phyloP scores from a whole-genome alignment of 2,329 filamentous ascomycete species.

The Apiospora rasikravindrae region DNA sequence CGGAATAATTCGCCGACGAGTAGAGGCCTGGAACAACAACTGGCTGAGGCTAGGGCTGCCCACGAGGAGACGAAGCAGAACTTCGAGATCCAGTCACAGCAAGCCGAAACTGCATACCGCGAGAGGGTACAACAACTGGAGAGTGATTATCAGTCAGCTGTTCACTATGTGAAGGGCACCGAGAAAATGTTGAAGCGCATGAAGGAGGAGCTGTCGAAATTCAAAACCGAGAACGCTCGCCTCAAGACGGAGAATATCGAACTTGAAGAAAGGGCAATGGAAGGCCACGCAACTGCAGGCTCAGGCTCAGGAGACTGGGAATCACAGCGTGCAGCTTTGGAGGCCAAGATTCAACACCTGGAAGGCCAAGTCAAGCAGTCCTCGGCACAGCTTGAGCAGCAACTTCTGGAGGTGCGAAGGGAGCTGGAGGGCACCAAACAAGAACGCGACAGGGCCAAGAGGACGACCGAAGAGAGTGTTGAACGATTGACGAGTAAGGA shows the following conservation, averaged over 20 bases:
- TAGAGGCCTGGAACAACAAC: slow-evolving; percentile 85
- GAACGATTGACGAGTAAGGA: slow-evolving; percentile 65
- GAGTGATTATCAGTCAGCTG: slow-evolving; percentile 96
- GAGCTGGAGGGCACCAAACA: slow-evolving; percentile 69
- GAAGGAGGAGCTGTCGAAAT: slow-evolving; percentile 93
- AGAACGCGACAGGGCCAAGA: slow-evolving; percentile 68
- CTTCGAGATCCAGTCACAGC: slow-evolving; percentile 80
- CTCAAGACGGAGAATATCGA: slow-evolving; percentile 82
- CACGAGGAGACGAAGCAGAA: slow-evolving; percentile 84
- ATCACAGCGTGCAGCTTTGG: slow-evolving; percentile 70
- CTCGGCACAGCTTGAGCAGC: slow-evolving; percentile 70
- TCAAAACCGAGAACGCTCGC: slow-evolving; percentile 84
- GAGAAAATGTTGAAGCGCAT: slow-evolving; percentile 99
- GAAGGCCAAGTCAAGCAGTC: slow-evolving; percentile 72
- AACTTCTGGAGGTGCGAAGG: slow-evolving; percentile 70
- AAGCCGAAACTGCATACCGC: slow-evolving; percentile 87
- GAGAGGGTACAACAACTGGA: slow-evolving; percentile 94
- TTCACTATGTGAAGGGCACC: slow-evolving; percentile 97
- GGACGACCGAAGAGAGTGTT: slow-evolving; percentile 57
- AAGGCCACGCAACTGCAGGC: slow-evolving; percentile 47
- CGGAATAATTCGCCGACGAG: slow-evolving; percentile 82
- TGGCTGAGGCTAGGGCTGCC: slow-evolving; percentile 75
- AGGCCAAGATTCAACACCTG: slow-evolving; percentile 70
- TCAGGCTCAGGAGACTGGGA: slow-evolving; percentile 69
- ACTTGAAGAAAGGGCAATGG: slow-evolving; percentile 59